phyloP scores from a whole-genome alignment of 1,284 basidiomycete genomes.

The Heterobasidion irregulare region DNA sequence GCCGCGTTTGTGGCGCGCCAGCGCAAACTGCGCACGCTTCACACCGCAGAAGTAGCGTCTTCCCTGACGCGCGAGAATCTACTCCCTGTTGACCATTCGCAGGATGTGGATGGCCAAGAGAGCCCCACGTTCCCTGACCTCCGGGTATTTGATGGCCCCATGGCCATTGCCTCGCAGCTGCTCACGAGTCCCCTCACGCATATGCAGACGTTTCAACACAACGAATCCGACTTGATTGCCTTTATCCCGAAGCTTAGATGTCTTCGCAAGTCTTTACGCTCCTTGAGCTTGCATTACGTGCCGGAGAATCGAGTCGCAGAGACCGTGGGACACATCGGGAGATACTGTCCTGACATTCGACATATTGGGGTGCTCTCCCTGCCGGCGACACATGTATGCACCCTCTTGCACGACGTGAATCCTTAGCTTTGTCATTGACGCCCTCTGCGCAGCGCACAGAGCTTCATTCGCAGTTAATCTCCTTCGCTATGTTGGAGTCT shows the following conservation, averaged over 20 bases:
- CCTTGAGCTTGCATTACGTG: constrained; percentile 17
- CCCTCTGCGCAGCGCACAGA: constrained; percentile 15
- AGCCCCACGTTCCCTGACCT: constrained; percentile 15
- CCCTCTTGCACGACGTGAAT: background rate
- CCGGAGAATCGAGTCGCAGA: constrained; percentile 16
- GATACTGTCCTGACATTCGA: constrained; percentile 15
- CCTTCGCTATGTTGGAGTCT: constrained; percentile 16
- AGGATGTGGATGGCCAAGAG: background rate
- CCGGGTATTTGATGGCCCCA: constrained; percentile 17
- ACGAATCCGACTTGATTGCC: constrained; percentile 16
- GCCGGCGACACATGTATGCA: constrained; percentile 18
- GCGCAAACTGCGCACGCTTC: constrained; percentile 14
- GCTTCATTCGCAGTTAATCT: constrained; percentile 18
- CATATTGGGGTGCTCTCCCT: constrained; percentile 21
- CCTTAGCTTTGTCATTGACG: background rate
- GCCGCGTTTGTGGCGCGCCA: constrained; percentile 22
- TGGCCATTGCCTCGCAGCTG: constrained; percentile 19
- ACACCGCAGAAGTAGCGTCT: constrained; percentile 9
- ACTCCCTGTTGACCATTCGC: background rate
- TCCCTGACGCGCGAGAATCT: background rate
- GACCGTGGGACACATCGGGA: constrained; percentile 14
- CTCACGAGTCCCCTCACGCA: constrained; percentile 19
- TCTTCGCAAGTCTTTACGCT: constrained; percentile 16
- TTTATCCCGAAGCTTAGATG: constrained; percentile 16
- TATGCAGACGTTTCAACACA: constrained; percentile 14